Conservation (phyloP, 2,329 filamentous ascomycete species). For the Pezicula rhizophila region DNA sequence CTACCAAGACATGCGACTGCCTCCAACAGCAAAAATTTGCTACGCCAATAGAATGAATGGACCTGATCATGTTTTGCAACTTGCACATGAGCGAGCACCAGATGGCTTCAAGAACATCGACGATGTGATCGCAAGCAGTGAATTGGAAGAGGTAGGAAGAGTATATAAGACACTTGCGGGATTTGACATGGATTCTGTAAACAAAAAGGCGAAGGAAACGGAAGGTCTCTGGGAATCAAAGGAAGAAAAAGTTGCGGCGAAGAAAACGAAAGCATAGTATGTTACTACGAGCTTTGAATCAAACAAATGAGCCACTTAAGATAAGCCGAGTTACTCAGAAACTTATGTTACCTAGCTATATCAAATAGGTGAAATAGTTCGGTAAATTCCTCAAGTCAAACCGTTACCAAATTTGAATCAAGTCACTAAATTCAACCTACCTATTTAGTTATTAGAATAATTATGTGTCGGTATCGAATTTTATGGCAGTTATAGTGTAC, state of each 20-base stretch:
- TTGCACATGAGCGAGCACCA: conserved; percentile 38
- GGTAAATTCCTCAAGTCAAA: too few relatives aligned
- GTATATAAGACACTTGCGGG: conserved; percentile 36
- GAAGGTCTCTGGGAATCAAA: conserved; percentile 17
- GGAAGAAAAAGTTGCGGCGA: background rate
- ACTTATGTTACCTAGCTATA: too few relatives aligned
- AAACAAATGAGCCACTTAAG: too few relatives aligned
- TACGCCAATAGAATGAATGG: conserved; percentile 40
- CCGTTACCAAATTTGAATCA: too few relatives aligned
- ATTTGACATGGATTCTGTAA: conserved; percentile 39
- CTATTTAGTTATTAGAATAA: too few relatives aligned
- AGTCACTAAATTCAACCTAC: too few relatives aligned
- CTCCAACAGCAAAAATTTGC: conserved; percentile 38
- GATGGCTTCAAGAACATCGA: conserved; percentile 35
- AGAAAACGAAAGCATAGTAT: background rate
- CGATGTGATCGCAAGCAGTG: conserved; percentile 33
- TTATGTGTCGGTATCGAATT: too few relatives aligned
- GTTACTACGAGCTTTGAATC: background rate
- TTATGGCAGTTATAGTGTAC: too few relatives aligned
- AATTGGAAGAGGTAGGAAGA: conserved; percentile 32
- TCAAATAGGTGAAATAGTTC: too few relatives aligned
- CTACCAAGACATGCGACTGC: conserved; percentile 34
- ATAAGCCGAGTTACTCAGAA: too few relatives aligned
- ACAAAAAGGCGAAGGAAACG: conserved; percentile 32
- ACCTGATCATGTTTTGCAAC: conserved; percentile 39